Percentiles rank a stretch among this genome's conserved stretches.
These are phyloP conservation scores for Verticillium isaacii DNA, from an alignment of 2,329 filamentous ascomycete species.

Conservation along the genomic window DNA sequence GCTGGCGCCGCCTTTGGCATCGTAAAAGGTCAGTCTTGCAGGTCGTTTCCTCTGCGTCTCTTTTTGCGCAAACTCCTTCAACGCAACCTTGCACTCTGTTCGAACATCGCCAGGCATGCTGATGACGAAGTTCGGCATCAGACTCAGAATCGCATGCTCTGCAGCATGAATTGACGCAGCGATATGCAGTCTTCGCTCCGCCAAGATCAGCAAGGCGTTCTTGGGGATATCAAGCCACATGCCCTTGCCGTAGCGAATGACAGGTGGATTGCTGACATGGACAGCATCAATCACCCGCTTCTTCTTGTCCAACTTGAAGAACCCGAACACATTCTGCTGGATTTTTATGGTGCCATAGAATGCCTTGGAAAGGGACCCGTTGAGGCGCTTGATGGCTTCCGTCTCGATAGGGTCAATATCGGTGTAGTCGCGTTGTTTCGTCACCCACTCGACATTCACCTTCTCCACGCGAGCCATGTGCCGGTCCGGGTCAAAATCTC, in stretches of 20 bases:
- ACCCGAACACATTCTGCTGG: slow-evolving; percentile 85
- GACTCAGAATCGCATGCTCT: slow-evolving; percentile 80
- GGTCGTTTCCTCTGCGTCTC: slow-evolving; percentile 74
- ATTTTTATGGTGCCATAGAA: slow-evolving; percentile 87
- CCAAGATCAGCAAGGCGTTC: slow-evolving; percentile 71
- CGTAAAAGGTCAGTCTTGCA: slow-evolving; percentile 87
- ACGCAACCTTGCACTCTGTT: slow-evolving; percentile 86
- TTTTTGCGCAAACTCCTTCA: slow-evolving; percentile 78
- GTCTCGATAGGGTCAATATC: slow-evolving; percentile 93
- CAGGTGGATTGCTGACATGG: slow-evolving; percentile 87
- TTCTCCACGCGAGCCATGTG: slow-evolving; percentile 82
- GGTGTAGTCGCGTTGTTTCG: slow-evolving; percentile 86
- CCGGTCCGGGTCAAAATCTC: slow-evolving; percentile 76
- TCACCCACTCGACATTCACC: slow-evolving; percentile 93
- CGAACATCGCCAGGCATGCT: slow-evolving; percentile 86
- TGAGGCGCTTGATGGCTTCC: slow-evolving; percentile 74
- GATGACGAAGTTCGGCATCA: slow-evolving; percentile 89
- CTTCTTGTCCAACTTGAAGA: slow-evolving; percentile 91
- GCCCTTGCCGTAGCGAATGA: slow-evolving; percentile 78
- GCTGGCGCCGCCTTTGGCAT: slow-evolving; percentile 80
- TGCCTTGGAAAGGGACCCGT: slow-evolving; percentile 58
- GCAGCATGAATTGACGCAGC: slow-evolving; percentile 92
- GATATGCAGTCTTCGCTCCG: slow-evolving; percentile 67
- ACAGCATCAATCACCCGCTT: slow-evolving; percentile 86
- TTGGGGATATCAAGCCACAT: slow-evolving; percentile 95